Evolutionary conservation across 2,329 filamentous ascomycete species (phyloP).

Genomic region (Fusarium pseudocircinatum): DNA sequence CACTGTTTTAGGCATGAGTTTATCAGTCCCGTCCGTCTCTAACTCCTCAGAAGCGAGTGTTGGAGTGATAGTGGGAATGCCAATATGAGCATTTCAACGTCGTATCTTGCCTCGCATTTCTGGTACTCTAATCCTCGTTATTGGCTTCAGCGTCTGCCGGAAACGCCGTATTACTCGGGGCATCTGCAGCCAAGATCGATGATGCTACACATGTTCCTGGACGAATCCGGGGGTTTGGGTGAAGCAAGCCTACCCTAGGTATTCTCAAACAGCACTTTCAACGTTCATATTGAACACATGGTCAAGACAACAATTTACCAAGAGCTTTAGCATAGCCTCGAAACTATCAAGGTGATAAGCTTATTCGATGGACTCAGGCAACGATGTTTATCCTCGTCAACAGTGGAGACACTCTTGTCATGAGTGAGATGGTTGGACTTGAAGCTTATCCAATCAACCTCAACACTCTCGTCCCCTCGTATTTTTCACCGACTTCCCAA

Average conservation of each 20-base stretch:
- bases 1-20: background rate
- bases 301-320: background rate
- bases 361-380: background rate
- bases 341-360: background rate
- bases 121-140: no score
- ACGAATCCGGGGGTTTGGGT: background rate
- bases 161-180: background rate
- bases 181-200: background rate
- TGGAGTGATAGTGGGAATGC: background rate
- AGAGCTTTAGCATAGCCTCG: background rate
- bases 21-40: background rate
- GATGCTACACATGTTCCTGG: background rate
- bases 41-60: background rate
- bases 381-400: background rate
- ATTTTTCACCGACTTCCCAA: background rate
- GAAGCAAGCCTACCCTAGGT: background rate
- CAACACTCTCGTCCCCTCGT: background rate
- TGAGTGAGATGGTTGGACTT: background rate
- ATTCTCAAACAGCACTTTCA: background rate
- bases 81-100: conserved; percentile 2
- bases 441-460: background rate
- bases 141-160: background rate
- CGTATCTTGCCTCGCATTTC: background rate
- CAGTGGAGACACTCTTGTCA: background rate
- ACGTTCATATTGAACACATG: background rate